Percentiles rank a stretch among this genome's conserved stretches.
Conservation (phyloP, 768 basidiomycete species). For the Mycena albidolilacea region DNA sequence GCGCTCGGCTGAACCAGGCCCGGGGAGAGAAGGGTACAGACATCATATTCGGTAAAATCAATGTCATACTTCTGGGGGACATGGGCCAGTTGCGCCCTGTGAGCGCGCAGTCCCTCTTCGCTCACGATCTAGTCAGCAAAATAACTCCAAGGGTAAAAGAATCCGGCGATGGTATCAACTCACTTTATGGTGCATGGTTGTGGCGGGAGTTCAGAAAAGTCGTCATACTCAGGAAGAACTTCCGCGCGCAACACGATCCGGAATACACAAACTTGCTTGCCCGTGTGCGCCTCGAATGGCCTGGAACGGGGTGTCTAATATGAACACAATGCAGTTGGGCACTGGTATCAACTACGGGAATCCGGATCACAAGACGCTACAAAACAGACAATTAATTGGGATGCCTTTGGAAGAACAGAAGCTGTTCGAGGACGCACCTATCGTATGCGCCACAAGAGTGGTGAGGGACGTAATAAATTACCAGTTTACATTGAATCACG, state of each 20-base stretch:
- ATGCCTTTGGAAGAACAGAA: neutral
- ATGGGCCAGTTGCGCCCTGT: conserved; percentile 1
- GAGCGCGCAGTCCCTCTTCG: neutral
- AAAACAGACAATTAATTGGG: neutral
- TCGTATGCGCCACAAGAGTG: neutral
- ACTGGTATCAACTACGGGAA: neutral
- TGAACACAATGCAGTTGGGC: neutral
- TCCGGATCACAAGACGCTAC: neutral
- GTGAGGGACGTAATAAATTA: neutral
- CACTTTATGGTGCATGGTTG: neutral
- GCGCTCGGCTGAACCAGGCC: neutral
- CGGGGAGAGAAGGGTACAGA: neutral
- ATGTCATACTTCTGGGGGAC: neutral
- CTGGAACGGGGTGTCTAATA: neutral
- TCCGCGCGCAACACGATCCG: neutral
- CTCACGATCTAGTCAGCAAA: neutral
- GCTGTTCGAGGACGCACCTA: neutral
- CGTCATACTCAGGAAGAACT: neutral
- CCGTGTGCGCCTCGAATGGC: neutral
- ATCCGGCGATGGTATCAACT: neutral
- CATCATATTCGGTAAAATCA: neutral
- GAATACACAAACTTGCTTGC: conserved; percentile 4
- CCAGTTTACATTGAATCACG: neutral
- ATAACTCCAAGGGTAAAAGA: neutral
- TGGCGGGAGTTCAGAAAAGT: neutral